Evolutionary conservation across 164 flowering plant species (phyloP).

Genomic region (Liquidambar formosana): DNA sequence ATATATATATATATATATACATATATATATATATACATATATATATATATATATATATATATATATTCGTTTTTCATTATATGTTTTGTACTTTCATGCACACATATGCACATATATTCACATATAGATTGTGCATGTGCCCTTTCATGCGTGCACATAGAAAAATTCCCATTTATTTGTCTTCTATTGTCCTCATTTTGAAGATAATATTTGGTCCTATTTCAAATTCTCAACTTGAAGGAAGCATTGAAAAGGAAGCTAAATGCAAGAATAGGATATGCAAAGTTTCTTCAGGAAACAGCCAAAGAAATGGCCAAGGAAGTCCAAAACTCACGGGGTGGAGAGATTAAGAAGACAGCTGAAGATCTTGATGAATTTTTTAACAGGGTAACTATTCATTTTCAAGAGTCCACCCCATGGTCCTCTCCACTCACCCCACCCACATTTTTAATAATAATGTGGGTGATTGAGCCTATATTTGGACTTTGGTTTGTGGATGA

Average conservation of each 20-base stretch:
- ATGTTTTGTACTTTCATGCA: no score
- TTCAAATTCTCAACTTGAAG: constrained; percentile 39
- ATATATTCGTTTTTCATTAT: no score
- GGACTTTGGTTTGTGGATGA: constrained; percentile 60
- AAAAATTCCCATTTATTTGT: no score
- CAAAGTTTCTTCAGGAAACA: constrained; percentile 94
- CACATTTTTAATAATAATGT: not conserved
- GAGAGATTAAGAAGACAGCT: constrained; percentile 86
- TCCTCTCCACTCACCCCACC: not conserved
- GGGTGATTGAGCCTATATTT: constrained; percentile 9
- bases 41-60: no score
- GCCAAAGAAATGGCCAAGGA: no score
- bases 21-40: no score
- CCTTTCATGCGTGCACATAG: no score
- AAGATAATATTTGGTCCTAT: not conserved
- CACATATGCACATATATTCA: no score
- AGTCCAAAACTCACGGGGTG: no score
- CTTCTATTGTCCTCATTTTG: not conserved
- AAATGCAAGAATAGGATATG: no score
- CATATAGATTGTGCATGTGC: no score
- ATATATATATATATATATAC: no score
- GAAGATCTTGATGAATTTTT: constrained; percentile 92
- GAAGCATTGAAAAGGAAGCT: constrained; percentile 90
- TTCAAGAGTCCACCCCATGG: not conserved
- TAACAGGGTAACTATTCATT: constrained; percentile 48